A percentile compares a stretch with the other conserved stretches of the same genome.
These are phyloP conservation scores for Aspergillus latus DNA, from an alignment of 2,329 filamentous ascomycete species.

Conservation along the genomic window DNA sequence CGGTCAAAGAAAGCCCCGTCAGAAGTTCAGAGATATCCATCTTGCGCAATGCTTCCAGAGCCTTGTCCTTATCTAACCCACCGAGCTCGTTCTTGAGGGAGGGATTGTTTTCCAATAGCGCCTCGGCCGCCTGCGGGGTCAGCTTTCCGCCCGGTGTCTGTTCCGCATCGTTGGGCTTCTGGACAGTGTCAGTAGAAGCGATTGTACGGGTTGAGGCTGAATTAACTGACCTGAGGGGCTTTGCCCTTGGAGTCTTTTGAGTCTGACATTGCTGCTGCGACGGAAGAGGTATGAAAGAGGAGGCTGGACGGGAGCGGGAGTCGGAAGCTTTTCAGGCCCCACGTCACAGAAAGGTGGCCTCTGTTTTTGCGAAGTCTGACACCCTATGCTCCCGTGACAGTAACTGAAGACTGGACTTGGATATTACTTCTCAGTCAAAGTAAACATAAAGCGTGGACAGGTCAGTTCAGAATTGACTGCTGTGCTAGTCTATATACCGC, in stretches of 20 bases:
- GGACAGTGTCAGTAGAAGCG: constrained; percentile 4
- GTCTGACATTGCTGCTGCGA: constrained; percentile 34
- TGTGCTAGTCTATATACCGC: neutral
- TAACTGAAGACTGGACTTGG: too few relatives aligned
- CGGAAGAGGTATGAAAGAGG: constrained; percentile 13
- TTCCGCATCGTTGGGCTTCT: constrained; percentile 27
- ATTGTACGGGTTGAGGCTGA: neutral
- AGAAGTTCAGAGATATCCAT: constrained; percentile 50
- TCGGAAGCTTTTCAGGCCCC: constrained; percentile 28
- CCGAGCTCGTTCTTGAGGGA: constrained; percentile 72
- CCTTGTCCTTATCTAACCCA: constrained; percentile 64
- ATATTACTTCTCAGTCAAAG: too few relatives aligned
- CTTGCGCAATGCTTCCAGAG: constrained; percentile 51
- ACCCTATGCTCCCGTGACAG: too few relatives aligned
- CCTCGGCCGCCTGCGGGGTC: constrained; percentile 38
- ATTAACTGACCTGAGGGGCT: constrained; percentile 23
- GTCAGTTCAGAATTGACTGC: neutral
- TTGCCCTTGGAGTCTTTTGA: constrained; percentile 37
- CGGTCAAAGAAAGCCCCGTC: constrained; percentile 63
- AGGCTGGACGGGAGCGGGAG: constrained; percentile 20
- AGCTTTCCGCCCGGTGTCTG: constrained; percentile 30
- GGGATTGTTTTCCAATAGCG: constrained; percentile 52
- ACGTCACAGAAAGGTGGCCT: constrained; percentile 24
- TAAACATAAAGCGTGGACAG: too few relatives aligned
- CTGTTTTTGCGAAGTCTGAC: constrained; percentile 7